These are phyloP conservation scores for Hymenoscyphus fraxineus DNA, from an alignment of 2,329 filamentous ascomycete species.

Conservation along the genomic window DNA sequence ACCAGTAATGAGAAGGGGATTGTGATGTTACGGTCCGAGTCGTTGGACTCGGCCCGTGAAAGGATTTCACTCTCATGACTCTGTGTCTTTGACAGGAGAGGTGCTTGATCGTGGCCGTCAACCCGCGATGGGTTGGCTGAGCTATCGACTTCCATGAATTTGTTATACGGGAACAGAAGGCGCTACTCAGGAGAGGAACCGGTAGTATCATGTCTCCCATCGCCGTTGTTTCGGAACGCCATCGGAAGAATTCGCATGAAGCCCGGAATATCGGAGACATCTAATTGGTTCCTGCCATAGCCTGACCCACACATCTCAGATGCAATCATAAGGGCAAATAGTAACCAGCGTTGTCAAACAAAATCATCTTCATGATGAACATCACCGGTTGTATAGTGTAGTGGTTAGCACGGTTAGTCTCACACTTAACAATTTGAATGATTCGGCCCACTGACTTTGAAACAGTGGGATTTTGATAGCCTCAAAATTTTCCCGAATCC, in stretches of 20 bases:
- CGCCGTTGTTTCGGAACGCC: not conserved
- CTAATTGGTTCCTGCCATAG: not conserved
- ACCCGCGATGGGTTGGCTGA: not conserved
- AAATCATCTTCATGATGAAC: not conserved
- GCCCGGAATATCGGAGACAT: not conserved
- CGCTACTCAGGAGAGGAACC: not conserved
- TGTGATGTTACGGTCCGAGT: not conserved
- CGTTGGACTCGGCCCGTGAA: not conserved
- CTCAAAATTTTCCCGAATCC: constrained; percentile 5
- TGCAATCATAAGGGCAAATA: not conserved
- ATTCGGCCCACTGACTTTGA: not conserved
- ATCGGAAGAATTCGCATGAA: not conserved
- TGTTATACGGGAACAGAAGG: not conserved
- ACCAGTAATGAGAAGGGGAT: constrained; percentile 15
- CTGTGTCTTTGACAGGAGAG: not conserved
- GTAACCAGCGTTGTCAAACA: not conserved
- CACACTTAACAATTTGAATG: not conserved
- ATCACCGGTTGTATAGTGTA: constrained; percentile 5
- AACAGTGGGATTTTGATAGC: not conserved
- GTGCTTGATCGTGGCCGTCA: not conserved
- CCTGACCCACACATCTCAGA: not conserved
- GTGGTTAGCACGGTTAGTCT: constrained; percentile 3
- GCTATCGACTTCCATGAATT: not conserved
- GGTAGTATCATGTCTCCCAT: too few species aligned
- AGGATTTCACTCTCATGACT: not conserved